These are phyloP conservation scores for Ophiostoma angusticollis DNA, from an alignment of 2,329 filamentous ascomycete species.

Conservation along the genomic window DNA sequence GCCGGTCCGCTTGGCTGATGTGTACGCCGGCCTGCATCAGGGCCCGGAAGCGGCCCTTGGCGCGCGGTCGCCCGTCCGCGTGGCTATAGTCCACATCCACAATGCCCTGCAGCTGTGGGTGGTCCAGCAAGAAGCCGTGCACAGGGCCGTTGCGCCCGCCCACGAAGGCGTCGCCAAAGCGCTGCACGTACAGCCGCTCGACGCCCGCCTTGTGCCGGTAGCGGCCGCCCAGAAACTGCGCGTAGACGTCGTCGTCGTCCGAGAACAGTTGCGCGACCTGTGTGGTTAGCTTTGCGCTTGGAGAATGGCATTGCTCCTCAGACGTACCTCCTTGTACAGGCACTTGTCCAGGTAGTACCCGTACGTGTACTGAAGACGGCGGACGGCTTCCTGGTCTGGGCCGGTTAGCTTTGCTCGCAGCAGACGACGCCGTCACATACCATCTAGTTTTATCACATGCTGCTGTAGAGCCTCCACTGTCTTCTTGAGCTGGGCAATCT, in stretches of 20 bases:
- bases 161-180: conserved; percentile 38
- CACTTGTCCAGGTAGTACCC: conserved; percentile 49
- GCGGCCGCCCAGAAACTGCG: conserved; percentile 42
- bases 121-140: conserved; percentile 42
- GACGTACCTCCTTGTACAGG: conserved; percentile 37
- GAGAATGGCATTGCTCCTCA: background rate
- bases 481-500: conserved; percentile 13
- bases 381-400: conserved; percentile 41
- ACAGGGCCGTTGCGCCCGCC: conserved; percentile 42
- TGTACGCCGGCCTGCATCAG: conserved; percentile 44
- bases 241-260: conserved; percentile 38
- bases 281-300: background rate
- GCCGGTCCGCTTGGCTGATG: conserved; percentile 33
- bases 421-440: background rate
- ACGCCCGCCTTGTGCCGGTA: conserved; percentile 39
- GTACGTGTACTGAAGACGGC: conserved; percentile 44
- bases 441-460: conserved; percentile 11
- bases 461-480: conserved; percentile 13
- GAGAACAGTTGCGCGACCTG: conserved; percentile 37
- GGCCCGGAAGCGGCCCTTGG: conserved; percentile 38
- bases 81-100: conserved; percentile 34
- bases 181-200: conserved; percentile 36
- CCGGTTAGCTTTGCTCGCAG: too few relatives aligned
- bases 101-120: conserved; percentile 45
- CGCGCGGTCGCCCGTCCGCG: conserved; percentile 20